These are phyloP conservation scores for Fusarium tuaranense DNA, from an alignment of 2,329 filamentous ascomycete genomes.

Conservation along the genomic window DNA sequence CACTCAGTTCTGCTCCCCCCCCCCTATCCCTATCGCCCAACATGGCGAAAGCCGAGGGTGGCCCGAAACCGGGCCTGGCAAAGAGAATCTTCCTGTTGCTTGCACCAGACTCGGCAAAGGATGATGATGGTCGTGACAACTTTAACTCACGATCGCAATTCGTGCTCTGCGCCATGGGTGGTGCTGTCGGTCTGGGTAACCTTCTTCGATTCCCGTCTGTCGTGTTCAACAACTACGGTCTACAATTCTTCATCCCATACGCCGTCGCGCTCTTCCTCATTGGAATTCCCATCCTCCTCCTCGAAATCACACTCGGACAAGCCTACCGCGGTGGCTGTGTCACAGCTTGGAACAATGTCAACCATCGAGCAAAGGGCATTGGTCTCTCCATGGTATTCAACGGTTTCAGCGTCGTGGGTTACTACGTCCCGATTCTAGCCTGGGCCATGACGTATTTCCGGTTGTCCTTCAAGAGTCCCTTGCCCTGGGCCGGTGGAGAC, in stretches of 20 bases:
- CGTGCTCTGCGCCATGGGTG: slow-evolving; percentile 54
- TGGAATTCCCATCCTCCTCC: slow-evolving; percentile 64
- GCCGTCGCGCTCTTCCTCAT: slow-evolving; percentile 54
- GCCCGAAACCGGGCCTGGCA: slow-evolving; percentile 26
- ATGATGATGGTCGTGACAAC: slow-evolving; percentile 43
- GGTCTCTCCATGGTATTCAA: slow-evolving; percentile 63
- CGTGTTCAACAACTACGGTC: slow-evolving; percentile 67
- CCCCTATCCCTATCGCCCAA: not conserved
- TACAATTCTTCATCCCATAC: slow-evolving; percentile 69
- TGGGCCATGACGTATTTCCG: slow-evolving; percentile 70
- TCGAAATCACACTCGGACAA: slow-evolving; percentile 75
- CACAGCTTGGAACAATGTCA: slow-evolving; percentile 62
- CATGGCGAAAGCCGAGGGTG: slow-evolving; percentile 34
- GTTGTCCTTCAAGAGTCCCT: slow-evolving; percentile 61
- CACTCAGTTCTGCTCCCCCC: too few species aligned
- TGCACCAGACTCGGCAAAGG: slow-evolving; percentile 40
- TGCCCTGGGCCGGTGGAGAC: slow-evolving; percentile 59
- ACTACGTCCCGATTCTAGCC: slow-evolving; percentile 65
- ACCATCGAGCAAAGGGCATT: slow-evolving; percentile 61
- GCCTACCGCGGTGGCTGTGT: slow-evolving; percentile 65
- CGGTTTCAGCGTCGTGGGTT: slow-evolving; percentile 62
- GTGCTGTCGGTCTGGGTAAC: slow-evolving; percentile 65
- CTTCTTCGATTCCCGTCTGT: slow-evolving; percentile 66
- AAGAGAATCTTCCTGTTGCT: slow-evolving; percentile 36
- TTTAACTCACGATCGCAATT: slow-evolving; percentile 43